These are phyloP conservation scores for Lachnellula subtilissima DNA, from an alignment of 2,329 filamentous ascomycete species.

Conservation along the genomic window DNA sequence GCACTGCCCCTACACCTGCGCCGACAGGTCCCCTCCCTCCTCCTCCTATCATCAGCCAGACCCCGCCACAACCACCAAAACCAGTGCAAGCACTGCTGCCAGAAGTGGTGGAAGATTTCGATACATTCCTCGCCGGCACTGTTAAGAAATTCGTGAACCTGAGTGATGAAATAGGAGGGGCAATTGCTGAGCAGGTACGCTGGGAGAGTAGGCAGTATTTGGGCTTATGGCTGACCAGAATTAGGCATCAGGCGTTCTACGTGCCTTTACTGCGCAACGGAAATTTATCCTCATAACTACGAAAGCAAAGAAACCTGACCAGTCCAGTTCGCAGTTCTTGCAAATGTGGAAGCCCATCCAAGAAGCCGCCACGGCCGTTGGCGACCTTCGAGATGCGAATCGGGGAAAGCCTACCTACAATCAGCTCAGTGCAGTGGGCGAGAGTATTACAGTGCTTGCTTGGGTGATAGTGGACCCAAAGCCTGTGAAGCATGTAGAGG, in stretches of 20 bases:
- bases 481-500: constrained; percentile 79
- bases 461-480: constrained; percentile 85
- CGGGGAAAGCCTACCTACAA: constrained; percentile 70
- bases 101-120: constrained; percentile 72
- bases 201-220: constrained; percentile 3
- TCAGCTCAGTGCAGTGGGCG: constrained; percentile 80
- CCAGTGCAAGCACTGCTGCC: constrained; percentile 31
- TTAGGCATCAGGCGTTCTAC: constrained; percentile 48
- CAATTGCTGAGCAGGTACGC: constrained; percentile 74
- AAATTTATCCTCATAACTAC: constrained; percentile 83
- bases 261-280: constrained; percentile 77
- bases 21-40: constrained; percentile 32
- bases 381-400: constrained; percentile 76
- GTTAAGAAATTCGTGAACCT: constrained; percentile 74
- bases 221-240: constrained; percentile 8
- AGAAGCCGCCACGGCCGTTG: constrained; percentile 72
- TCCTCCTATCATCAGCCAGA: constrained; percentile 37
- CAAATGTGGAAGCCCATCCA: constrained; percentile 84
- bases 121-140: constrained; percentile 67
- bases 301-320: constrained; percentile 87
- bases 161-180: constrained; percentile 71
- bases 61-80: constrained; percentile 52
- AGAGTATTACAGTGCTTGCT: constrained; percentile 82
- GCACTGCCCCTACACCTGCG: constrained; percentile 35
- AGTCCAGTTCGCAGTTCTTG: constrained; percentile 57